Conservation (phyloP, 192 early-diverging fungal genomes). For the Chytriomyces sp. region DNA sequence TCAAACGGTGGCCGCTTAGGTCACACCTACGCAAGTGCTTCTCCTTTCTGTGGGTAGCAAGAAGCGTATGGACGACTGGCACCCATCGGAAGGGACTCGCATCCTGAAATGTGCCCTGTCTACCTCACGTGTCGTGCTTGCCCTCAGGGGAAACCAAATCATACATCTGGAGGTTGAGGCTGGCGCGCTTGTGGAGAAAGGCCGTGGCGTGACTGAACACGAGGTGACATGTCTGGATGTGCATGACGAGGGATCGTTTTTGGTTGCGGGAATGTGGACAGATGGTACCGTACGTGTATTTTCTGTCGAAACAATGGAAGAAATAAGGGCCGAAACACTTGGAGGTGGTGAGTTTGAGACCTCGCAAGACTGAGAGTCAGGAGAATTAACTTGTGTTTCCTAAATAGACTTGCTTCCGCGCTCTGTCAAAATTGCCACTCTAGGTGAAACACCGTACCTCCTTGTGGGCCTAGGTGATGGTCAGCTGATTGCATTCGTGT, state of each 20-base stretch:
- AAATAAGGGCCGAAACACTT: constrained; percentile 47
- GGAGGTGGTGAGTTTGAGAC: constrained; percentile 34
- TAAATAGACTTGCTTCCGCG: constrained; percentile 58
- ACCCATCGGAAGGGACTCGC: constrained; percentile 33
- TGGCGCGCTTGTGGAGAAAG: constrained; percentile 37
- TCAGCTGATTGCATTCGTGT: constrained; percentile 69
- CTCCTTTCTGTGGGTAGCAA: constrained; percentile 17
- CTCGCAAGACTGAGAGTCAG: not conserved
- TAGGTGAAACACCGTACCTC: constrained; percentile 71
- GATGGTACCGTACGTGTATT: constrained; percentile 64
- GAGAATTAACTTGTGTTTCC: not conserved
- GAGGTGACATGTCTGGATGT: constrained; percentile 76
- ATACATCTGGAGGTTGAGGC: constrained; percentile 60
- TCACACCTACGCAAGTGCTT: not conserved
- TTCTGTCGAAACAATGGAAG: constrained; percentile 56
- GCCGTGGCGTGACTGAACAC: constrained; percentile 57
- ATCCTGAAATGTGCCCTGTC: constrained; percentile 66
- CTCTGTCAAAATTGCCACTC: constrained; percentile 56
- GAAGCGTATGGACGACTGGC: constrained; percentile 52
- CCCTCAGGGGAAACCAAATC: constrained; percentile 55
- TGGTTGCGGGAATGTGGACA: constrained; percentile 74
- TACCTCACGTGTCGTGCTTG: constrained; percentile 58
- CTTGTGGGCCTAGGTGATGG: constrained; percentile 87
- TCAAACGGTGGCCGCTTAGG: not conserved
- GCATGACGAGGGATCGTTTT: constrained; percentile 47